phyloP scores from a whole-genome alignment of 805 yeast genomes.

The Saturnispora silvae region DNA sequence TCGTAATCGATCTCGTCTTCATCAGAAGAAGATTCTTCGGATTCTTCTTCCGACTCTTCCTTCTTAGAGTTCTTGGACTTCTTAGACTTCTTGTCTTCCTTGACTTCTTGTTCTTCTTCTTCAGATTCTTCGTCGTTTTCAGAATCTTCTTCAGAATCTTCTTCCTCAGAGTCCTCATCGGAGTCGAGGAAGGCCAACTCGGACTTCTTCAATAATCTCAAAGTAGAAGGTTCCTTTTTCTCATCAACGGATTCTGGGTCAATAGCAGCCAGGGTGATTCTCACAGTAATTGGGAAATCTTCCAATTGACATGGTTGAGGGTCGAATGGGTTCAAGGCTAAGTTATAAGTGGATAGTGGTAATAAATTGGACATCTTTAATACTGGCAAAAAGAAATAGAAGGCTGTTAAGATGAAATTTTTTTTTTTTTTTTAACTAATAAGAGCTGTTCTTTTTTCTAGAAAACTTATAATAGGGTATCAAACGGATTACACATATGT shows the following conservation, averaged over 20 bases:
- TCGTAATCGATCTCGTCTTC: slow-evolving; percentile 46
- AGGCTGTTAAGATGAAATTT: not conserved
- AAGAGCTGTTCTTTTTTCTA: not conserved
- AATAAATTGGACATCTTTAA: slow-evolving; percentile 53
- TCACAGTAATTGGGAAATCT: slow-evolving; percentile 80
- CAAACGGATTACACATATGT: no score
- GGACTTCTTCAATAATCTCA: slow-evolving; percentile 73
- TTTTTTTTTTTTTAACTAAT: not conserved
- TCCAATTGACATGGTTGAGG: slow-evolving; percentile 82
- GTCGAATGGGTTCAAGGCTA: slow-evolving; percentile 76
- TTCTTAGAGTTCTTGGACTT: slow-evolving; percentile 24
- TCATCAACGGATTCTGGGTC: slow-evolving; percentile 85
- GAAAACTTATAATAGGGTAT: no score
- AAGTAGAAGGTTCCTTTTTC: slow-evolving; percentile 73
- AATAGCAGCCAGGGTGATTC: slow-evolving; percentile 89
- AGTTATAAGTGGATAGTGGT: slow-evolving; percentile 80
- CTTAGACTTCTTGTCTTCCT: slow-evolving; percentile 23
- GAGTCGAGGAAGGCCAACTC: slow-evolving; percentile 35
- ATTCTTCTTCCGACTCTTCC: slow-evolving; percentile 24
- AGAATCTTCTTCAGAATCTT: slow-evolving; percentile 23
- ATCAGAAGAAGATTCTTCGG: slow-evolving; percentile 33
- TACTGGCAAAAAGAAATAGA: not conserved
- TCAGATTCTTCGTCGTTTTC: slow-evolving; percentile 36
- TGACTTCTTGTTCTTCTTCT: slow-evolving; percentile 25
- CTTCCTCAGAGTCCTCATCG: slow-evolving; percentile 16